phyloP scores from a whole-genome alignment of 164 flowering plant genomes.

The Aristolochia contorta region DNA sequence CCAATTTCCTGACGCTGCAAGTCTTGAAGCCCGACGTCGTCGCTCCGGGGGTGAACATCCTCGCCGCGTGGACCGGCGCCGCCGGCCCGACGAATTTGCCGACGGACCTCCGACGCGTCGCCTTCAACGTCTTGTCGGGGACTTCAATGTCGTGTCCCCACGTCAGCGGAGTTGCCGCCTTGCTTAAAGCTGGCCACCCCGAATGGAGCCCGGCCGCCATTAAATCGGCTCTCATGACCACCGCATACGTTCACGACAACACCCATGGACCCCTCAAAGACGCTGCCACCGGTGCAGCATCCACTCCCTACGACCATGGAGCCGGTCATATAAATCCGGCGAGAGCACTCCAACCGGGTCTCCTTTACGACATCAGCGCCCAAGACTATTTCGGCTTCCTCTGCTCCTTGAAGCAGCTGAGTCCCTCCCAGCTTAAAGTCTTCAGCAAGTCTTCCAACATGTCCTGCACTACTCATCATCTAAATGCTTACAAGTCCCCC shows the following conservation, averaged over 20 bases:
- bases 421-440: slow-evolving; percentile 15
- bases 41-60: slow-evolving; percentile 33
- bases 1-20: slow-evolving; percentile 18
- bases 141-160: slow-evolving; percentile 40
- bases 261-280: slow-evolving; percentile 18
- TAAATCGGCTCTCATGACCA: slow-evolving; percentile 32
- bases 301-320: slow-evolving; percentile 20
- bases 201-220: slow-evolving; percentile 33
- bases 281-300: slow-evolving; percentile 14
- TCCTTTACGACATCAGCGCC: slow-evolving; percentile 21
- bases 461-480: no score
- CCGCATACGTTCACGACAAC: slow-evolving; percentile 27
- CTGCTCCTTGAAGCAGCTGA: slow-evolving; percentile 20
- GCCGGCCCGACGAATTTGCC: slow-evolving; percentile 16
- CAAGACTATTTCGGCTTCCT: slow-evolving; percentile 25
- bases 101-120: slow-evolving; percentile 18
- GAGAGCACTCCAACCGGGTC: slow-evolving; percentile 26
- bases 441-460: slow-evolving; percentile 21
- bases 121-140: slow-evolving; percentile 26
- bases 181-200: slow-evolving; percentile 28
- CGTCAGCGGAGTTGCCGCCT: slow-evolving; percentile 30
- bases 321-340: slow-evolving; percentile 30
- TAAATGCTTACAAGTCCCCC: slow-evolving; percentile 9
- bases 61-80: slow-evolving; percentile 25
- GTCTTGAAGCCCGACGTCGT: slow-evolving; percentile 30